These are phyloP conservation scores for Lachnellula hyalina DNA, from an alignment of 2,329 filamentous ascomycete species.

Conservation along the genomic window DNA sequence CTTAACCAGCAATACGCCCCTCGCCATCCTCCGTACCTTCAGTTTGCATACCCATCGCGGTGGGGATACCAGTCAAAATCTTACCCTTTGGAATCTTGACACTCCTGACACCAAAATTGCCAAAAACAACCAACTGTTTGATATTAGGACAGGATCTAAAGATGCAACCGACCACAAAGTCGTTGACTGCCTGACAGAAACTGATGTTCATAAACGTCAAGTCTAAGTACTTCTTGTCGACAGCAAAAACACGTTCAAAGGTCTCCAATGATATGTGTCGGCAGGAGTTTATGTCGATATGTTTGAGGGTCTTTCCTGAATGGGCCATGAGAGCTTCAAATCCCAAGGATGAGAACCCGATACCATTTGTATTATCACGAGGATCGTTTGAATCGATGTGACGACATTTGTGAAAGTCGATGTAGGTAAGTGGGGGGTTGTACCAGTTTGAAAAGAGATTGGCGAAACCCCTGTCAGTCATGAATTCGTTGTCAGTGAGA, in stretches of 20 bases:
- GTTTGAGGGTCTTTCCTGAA: slow-evolving; percentile 60
- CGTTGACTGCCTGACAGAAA: slow-evolving; percentile 66
- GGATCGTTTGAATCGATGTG: slow-evolving; percentile 68
- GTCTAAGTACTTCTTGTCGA: slow-evolving; percentile 56
- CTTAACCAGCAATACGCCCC: slow-evolving; percentile 8
- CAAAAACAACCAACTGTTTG: slow-evolving; percentile 56
- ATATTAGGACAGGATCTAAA: slow-evolving; percentile 60
- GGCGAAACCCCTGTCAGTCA: slow-evolving; percentile 70
- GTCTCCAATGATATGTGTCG: slow-evolving; percentile 70
- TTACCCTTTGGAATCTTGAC: slow-evolving; percentile 49
- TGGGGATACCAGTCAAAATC: slow-evolving; percentile 53
- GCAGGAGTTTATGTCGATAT: slow-evolving; percentile 76
- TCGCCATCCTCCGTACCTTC: slow-evolving; percentile 40
- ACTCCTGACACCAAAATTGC: slow-evolving; percentile 57
- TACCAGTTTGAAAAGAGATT: slow-evolving; percentile 70
- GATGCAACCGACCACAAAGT: slow-evolving; percentile 57
- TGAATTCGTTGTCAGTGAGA: slow-evolving; percentile 68
- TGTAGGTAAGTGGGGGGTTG: slow-evolving; percentile 63
- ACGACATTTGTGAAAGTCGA: slow-evolving; percentile 75
- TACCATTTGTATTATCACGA: slow-evolving; percentile 55
- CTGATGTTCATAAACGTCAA: slow-evolving; percentile 70
- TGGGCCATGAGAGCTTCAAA: slow-evolving; percentile 82
- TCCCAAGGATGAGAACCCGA: slow-evolving; percentile 70
- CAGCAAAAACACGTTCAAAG: slow-evolving; percentile 68
- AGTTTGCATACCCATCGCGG: slow-evolving; percentile 55